Base-by-base conservation (phyloP, 192 early-diverging fungal genomes). In the Diversispora epigaea region DNA sequence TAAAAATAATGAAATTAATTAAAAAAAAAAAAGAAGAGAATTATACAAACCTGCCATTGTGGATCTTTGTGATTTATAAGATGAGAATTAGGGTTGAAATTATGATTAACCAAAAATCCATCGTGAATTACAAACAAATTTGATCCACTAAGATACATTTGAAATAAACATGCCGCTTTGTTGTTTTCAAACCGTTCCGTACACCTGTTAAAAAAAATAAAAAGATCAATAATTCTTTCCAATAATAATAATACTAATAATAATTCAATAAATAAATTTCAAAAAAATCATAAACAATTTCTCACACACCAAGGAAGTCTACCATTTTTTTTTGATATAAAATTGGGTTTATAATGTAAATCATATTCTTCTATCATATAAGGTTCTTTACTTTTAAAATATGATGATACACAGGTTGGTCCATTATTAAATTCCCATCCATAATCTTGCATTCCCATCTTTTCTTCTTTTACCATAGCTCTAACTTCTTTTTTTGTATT, bases 161-260 rank as follows among this genome's bases (percentile, higher is more conserved):
- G 78, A 73, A 84, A 86, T 0, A 85, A 41, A 45, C 87, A 88
- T 7, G 85, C 85, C 0, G 85, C 82, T 61, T 84, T 79, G 62
- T 84, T 89, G 64, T 89, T 80, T 22, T 84, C 78, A 58, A 89
- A 89, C 4, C 87, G 77, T 63, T 89, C 87, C 19, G 87, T 78
- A 56, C 87, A 89, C 86, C 84, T 80, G 43, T 77, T 60, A n/a
- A 22, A 21, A 15, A 45, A 75, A 4, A 43, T n/a, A 52, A 52
- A 67, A 6, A 57, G 0, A 4, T 56, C 15, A 64, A 19, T 15
- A 65, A 22, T 62, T n/a, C 2, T 55, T 3, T 25, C n/a, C 45
- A 49, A 64, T 32, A 6, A 22, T 75, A 19, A 17, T 45, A 60
- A 14, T 21, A 14, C 43, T 49, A 45, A 41, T 19, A 17, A 10